A percentile compares a stretch with the other conserved stretches of the same genome.
Conservation (phyloP, 352 stramenopile genomes). For the Pythium periplocum region DNA sequence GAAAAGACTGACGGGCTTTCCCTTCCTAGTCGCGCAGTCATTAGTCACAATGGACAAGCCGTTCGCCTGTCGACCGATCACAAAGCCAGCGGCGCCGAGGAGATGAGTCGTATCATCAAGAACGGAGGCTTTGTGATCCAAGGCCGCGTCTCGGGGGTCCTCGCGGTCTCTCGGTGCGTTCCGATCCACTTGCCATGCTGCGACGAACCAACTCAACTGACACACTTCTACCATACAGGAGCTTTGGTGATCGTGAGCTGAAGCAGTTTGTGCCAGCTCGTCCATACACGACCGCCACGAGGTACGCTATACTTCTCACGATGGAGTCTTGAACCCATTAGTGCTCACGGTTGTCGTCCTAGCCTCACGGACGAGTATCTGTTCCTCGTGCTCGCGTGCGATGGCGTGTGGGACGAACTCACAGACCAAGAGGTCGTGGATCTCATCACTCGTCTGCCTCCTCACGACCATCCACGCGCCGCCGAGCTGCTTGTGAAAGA, state of each 20-base stretch:
- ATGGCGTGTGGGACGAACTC: constrained; percentile 78
- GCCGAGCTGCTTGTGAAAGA: constrained; percentile 52
- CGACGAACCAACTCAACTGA: background rate
- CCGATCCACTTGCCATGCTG: background rate
- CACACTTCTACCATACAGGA: constrained; percentile 24
- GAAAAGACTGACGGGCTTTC: no score
- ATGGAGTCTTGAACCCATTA: no score
- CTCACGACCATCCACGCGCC: constrained; percentile 31
- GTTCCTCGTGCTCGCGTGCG: constrained; percentile 73
- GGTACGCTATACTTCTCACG: constrained; percentile 14
- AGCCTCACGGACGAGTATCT: constrained; percentile 28
- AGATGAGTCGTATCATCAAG: constrained; percentile 51
- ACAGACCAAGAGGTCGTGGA: constrained; percentile 70
- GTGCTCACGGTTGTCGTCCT: no score
- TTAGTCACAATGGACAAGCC: constrained; percentile 47
- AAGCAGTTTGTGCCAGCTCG: constrained; percentile 65
- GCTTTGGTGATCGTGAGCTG: constrained; percentile 69
- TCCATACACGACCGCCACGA: constrained; percentile 37
- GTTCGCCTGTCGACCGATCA: constrained; percentile 67
- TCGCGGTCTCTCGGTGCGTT: constrained; percentile 63
- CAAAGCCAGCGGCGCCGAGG: constrained; percentile 53
- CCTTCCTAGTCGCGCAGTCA: constrained; percentile 46
- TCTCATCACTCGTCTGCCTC: constrained; percentile 34
- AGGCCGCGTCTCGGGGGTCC: constrained; percentile 58
- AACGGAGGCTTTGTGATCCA: constrained; percentile 69